Evolutionary conservation across 1,284 basidiomycete species (phyloP).

Genomic region (Rhodotorula sp.): DNA sequence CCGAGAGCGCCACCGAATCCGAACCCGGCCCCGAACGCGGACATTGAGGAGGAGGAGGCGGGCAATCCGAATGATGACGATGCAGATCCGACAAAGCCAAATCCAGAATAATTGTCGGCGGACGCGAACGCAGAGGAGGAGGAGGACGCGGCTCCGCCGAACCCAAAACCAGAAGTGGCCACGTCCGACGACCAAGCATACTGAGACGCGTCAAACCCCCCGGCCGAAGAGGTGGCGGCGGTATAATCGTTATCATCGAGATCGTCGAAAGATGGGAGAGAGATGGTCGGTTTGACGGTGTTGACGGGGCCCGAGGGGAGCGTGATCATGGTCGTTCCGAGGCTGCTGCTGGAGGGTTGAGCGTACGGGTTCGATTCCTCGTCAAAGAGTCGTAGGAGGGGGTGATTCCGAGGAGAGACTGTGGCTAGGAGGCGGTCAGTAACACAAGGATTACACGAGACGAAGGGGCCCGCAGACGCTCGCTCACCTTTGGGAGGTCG

Average conservation of each 20-base stretch:
- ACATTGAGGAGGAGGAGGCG: not conserved
- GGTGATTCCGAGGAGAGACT: slow-evolving; percentile 25
- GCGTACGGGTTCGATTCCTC: slow-evolving; percentile 38
- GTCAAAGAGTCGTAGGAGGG: slow-evolving; percentile 44
- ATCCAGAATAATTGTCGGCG: not conserved
- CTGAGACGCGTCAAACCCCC: not conserved
- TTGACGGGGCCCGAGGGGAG: slow-evolving; percentile 27
- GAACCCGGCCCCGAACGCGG: slow-evolving; percentile 10
- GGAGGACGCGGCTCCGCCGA: slow-evolving; percentile 7
- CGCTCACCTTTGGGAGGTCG: slow-evolving; percentile 26
- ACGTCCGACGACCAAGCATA: not conserved
- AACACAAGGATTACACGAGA: no score
- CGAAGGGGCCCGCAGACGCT: not conserved
- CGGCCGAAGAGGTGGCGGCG: not conserved
- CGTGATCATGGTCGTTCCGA: slow-evolving; percentile 3
- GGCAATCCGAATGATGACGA: not conserved
- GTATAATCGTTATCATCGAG: slow-evolving; percentile 18
- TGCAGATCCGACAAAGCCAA: not conserved
- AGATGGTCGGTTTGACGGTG: slow-evolving; percentile 39
- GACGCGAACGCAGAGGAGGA: not conserved
- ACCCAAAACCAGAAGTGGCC: not conserved
- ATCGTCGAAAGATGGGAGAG: slow-evolving; percentile 37
- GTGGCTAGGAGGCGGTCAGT: not conserved
- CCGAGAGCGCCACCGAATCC: slow-evolving; percentile 3
- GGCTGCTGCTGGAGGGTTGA: not conserved